These are phyloP conservation scores for Dendrocalamus sinicus DNA, from an alignment of 176 grass and related monocot species.

Conservation along the genomic window DNA sequence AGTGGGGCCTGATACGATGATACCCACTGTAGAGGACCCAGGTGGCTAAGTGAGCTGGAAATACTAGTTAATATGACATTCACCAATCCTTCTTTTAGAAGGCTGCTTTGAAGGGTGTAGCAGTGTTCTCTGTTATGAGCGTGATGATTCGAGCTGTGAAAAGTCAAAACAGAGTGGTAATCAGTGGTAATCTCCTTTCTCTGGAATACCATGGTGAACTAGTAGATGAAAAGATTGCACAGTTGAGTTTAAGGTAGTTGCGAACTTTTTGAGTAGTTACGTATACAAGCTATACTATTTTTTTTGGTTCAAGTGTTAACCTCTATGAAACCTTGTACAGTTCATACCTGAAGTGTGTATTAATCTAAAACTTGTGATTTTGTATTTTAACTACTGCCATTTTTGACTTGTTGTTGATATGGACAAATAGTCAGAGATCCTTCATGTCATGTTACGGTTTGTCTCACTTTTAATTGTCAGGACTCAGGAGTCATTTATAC, in stretches of 20 bases:
- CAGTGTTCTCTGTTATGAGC: background rate
- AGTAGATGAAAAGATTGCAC: background rate
- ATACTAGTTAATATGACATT: constrained; percentile 3
- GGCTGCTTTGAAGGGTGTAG: background rate
- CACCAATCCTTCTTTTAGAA: constrained; percentile 1
- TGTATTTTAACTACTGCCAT: background rate
- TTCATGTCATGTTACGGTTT: background rate
- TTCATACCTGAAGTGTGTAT: background rate
- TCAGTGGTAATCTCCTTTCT: background rate
- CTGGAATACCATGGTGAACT: background rate
- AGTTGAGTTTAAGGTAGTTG: constrained; percentile 9
- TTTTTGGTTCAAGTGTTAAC: background rate
- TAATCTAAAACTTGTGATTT: constrained; percentile 5
- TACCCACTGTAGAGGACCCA: background rate
- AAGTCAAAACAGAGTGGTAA: constrained; percentile 19
- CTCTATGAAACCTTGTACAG: constrained; percentile 8
- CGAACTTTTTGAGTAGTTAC: background rate
- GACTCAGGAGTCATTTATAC: background rate
- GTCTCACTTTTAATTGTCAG: background rate
- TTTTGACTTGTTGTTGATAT: background rate
- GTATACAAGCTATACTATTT: background rate
- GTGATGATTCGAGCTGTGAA: background rate
- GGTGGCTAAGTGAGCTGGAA: constrained; percentile 2
- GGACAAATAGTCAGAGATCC: background rate
- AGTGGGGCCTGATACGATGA: background rate